Conservation (phyloP, 2,329 filamentous ascomycete species). For the Fusarium abutilonis region DNA sequence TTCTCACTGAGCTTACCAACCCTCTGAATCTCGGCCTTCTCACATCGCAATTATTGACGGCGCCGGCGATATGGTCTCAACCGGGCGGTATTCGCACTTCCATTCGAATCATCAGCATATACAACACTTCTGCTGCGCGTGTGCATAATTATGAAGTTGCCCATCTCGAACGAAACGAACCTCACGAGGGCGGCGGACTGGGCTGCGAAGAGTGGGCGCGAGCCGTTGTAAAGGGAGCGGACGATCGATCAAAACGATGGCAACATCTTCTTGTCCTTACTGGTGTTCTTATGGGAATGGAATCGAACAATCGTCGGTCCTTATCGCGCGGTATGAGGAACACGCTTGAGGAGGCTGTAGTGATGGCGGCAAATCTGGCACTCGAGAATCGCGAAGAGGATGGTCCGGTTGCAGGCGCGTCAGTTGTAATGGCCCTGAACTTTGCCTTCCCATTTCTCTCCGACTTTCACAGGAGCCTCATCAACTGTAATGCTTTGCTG, state of each 20-base stretch:
- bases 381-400: constrained; percentile 60
- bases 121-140: constrained; percentile 71
- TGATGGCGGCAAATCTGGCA: constrained; percentile 80
- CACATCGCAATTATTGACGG: constrained; percentile 75
- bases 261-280: constrained; percentile 84
- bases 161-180: constrained; percentile 46
- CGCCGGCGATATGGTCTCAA: constrained; percentile 75
- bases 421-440: constrained; percentile 76
- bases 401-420: constrained; percentile 55
- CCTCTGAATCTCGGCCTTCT: constrained; percentile 78
- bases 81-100: constrained; percentile 69
- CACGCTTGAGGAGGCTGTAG: constrained; percentile 77
- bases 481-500: constrained; percentile 76
- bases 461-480: constrained; percentile 62
- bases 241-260: constrained; percentile 74
- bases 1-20: constrained; percentile 76
- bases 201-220: constrained; percentile 64
- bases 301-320: constrained; percentile 69
- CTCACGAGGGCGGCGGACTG: constrained; percentile 56
- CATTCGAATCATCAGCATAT: constrained; percentile 74
- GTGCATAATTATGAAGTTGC: constrained; percentile 61
- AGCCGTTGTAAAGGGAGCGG: constrained; percentile 66
- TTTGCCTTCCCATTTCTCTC: constrained; percentile 79
- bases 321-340: constrained; percentile 70
- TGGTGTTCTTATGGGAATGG: constrained; percentile 81